Conservation (phyloP, 1,284 basidiomycete species). For the Moniliophthora roreri region DNA sequence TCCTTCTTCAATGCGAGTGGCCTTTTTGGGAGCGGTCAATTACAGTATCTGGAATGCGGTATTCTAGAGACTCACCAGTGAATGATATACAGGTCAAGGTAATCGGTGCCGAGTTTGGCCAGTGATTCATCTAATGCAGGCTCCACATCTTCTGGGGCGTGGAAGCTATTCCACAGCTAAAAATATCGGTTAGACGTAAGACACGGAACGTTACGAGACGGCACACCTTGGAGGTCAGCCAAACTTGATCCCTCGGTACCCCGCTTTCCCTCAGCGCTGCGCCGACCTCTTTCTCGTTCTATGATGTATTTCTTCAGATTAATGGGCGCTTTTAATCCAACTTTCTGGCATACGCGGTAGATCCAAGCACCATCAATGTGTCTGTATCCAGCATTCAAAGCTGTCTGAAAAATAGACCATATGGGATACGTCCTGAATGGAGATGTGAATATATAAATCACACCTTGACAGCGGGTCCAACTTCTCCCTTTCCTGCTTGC, state of each 20-base stretch:
- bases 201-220: not conserved
- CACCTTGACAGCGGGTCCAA: slow-evolving; percentile 60
- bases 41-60: not conserved
- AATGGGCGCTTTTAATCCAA: not conserved
- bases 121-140: slow-evolving; percentile 69
- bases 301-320: no score
- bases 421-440: no score
- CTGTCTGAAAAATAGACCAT: slow-evolving; percentile 19
- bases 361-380: slow-evolving; percentile 79
- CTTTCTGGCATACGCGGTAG: slow-evolving; percentile 44
- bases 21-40: slow-evolving; percentile 32
- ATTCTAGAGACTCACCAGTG: slow-evolving; percentile 64
- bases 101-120: slow-evolving; percentile 65
- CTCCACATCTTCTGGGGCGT: slow-evolving; percentile 67
- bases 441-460: not conserved
- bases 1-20: slow-evolving; percentile 69
- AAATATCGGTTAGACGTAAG: not conserved
- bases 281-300: slow-evolving; percentile 80
- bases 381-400: slow-evolving; percentile 59
- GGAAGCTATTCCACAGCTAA: slow-evolving; percentile 70
- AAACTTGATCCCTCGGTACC: slow-evolving; percentile 64
- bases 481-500: slow-evolving; percentile 54
- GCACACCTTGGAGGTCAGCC: slow-evolving; percentile 54
- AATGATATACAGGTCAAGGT: slow-evolving; percentile 79
- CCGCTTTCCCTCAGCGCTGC: slow-evolving; percentile 58